These are phyloP conservation scores for Solanum piurae DNA, from an alignment of 257 asterid species.

Conservation along the genomic window DNA sequence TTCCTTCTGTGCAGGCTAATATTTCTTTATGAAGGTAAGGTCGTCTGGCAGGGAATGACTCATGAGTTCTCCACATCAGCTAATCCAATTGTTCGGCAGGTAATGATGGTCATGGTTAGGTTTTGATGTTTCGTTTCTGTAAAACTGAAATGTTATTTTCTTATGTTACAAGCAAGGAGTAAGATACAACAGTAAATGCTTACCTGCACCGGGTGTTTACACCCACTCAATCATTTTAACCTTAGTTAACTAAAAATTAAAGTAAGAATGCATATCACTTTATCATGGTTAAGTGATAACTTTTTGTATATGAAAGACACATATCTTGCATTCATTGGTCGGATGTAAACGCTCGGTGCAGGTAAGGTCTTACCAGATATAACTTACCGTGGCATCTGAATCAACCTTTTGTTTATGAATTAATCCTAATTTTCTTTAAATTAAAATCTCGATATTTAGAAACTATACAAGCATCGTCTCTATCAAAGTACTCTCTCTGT, in stretches of 20 bases:
- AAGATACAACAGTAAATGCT: background rate
- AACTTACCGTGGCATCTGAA: background rate
- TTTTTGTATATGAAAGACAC: background rate
- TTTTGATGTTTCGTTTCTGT: background rate
- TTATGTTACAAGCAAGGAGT: background rate
- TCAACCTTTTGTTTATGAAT: background rate
- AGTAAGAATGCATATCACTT: background rate
- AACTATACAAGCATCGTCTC: background rate
- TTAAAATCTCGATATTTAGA: background rate
- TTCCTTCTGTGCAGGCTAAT: conserved; percentile 40
- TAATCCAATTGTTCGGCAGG: conserved; percentile 88
- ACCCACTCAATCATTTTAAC: background rate
- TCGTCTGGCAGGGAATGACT: conserved; percentile 98
- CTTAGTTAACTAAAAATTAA: background rate
- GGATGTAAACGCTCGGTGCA: background rate
- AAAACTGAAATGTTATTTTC: background rate
- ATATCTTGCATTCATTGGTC: background rate
- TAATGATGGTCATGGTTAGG: conserved; percentile 7
- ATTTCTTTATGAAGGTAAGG: conserved; percentile 82
- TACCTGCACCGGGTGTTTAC: background rate
- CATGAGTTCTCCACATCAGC: conserved; percentile 77
- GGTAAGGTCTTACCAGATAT: background rate
- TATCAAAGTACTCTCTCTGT: background rate
- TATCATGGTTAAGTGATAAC: background rate
- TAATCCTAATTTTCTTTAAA: background rate